A percentile compares a stretch with the other conserved stretches of the same genome.
Evolutionary conservation across 2,329 filamentous ascomycete genomes (phyloP).

Genomic region (Pseudogymnoascus sp.): DNA sequence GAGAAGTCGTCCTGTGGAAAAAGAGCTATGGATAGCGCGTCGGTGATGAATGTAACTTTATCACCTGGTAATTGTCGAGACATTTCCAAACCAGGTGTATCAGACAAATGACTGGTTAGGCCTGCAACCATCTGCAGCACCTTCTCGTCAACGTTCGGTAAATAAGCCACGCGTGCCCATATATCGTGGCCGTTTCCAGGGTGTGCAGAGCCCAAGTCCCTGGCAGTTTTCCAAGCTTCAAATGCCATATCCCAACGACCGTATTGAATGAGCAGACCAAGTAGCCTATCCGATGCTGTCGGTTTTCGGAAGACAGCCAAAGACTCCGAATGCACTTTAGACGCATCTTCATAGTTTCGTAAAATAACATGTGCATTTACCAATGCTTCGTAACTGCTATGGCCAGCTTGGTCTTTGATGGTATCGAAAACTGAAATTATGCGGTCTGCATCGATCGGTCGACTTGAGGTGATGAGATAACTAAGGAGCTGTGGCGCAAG

Average conservation of each 20-base stretch:
- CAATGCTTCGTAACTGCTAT: slow-evolving; percentile 37
- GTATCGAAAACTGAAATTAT: slow-evolving; percentile 38
- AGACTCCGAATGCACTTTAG: slow-evolving; percentile 19
- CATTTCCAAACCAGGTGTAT: not conserved
- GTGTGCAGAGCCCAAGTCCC: not conserved
- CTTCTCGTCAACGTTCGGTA: not conserved
- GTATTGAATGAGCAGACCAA: slow-evolving; percentile 17
- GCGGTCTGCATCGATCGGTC: slow-evolving; percentile 34
- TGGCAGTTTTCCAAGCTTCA: slow-evolving; percentile 16
- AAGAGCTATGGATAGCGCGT: not conserved
- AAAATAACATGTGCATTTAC: slow-evolving; percentile 38
- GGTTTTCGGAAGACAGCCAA: not conserved
- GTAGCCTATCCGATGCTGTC: slow-evolving; percentile 17
- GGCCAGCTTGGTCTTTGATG: slow-evolving; percentile 29
- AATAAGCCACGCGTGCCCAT: not conserved
- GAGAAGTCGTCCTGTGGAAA: not conserved
- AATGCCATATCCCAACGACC: slow-evolving; percentile 19
- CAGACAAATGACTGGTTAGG: not conserved
- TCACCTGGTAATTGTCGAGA: not conserved
- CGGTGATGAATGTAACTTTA: not conserved
- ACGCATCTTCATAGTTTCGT: slow-evolving; percentile 31
- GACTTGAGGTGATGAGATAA: slow-evolving; percentile 34
- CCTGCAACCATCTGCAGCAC: not conserved
- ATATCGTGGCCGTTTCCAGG: not conserved
- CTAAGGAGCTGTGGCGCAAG: slow-evolving; percentile 26